These are phyloP conservation scores for Haplosporangium sp. DNA, from an alignment of 371 early-diverging fungal species.

Conservation along the genomic window DNA sequence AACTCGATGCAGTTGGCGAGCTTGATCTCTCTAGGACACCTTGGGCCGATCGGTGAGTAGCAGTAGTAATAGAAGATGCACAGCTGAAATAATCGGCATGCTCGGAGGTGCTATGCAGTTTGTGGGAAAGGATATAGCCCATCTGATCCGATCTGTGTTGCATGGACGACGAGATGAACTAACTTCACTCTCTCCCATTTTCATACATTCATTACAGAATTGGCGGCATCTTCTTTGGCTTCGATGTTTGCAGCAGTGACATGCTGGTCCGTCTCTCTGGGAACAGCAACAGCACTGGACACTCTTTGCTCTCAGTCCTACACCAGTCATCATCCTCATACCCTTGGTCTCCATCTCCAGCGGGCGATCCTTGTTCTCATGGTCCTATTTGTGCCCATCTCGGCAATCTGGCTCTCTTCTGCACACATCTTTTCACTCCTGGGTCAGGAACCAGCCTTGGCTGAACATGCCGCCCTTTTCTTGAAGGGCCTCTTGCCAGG, in stretches of 20 bases:
- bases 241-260: conserved; percentile 88
- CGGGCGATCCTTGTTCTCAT: conserved; percentile 81
- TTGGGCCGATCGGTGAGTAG: conserved; percentile 58
- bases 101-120: too few relatives aligned
- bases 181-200: neutral
- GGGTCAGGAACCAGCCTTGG: conserved; percentile 69
- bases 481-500: conserved; percentile 75
- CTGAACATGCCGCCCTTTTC: conserved; percentile 67
- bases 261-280: conserved; percentile 83
- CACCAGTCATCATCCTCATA: conserved; percentile 75
- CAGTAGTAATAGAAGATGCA: too few relatives aligned
- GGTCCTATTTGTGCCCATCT: conserved; percentile 76
- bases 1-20: conserved; percentile 72
- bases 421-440: conserved; percentile 60
- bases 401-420: conserved; percentile 80
- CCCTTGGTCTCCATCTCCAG: conserved; percentile 85
- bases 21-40: conserved; percentile 73
- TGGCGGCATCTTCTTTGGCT: conserved; percentile 82
- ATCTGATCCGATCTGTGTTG: too few relatives aligned
- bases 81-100: neutral
- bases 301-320: conserved; percentile 90
- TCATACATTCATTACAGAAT: conserved; percentile 61
- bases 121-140: too few relatives aligned
- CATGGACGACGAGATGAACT: too few relatives aligned
- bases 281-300: conserved; percentile 86